phyloP scores from a whole-genome alignment of 352 stramenopile species.

The Globisporangium barbulae region DNA sequence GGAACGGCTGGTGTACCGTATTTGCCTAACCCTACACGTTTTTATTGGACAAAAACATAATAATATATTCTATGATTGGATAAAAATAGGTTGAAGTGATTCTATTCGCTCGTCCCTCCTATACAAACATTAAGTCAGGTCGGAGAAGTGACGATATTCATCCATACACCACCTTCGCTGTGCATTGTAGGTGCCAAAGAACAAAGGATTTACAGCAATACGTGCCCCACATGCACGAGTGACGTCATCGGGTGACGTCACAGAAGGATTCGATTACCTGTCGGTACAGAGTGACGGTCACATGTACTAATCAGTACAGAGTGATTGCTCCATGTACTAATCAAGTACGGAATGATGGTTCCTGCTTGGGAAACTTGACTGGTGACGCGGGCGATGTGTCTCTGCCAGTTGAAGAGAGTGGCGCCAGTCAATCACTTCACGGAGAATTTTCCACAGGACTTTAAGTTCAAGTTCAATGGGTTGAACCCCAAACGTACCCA shows the following conservation, averaged over 20 bases:
- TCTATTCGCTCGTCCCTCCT: neutral
- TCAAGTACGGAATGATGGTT: no score
- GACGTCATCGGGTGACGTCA: neutral
- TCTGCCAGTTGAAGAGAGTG: no score
- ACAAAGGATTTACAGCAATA: neutral
- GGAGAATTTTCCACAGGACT: no score
- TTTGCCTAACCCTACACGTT: slow-evolving; percentile 6
- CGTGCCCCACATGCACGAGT: neutral
- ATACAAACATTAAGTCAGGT: neutral
- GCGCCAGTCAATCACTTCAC: no score
- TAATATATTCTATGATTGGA: neutral
- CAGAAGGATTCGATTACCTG: neutral
- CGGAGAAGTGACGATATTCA: slow-evolving; percentile 1
- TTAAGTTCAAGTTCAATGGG: no score
- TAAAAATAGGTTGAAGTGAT: neutral
- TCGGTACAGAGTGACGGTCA: no score
- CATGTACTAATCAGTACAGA: no score
- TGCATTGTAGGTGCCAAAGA: neutral
- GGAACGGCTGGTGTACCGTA: slow-evolving; percentile 11
- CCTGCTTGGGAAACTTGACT: no score
- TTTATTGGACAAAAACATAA: slow-evolving; percentile 11
- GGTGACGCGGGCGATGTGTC: no score
- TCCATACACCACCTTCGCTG: neutral
- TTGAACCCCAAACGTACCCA: neutral
- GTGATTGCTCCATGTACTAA: no score